Conservation (phyloP, 1,139 yeast species). For the Hyphopichia wangnamkhiaoensis region DNA sequence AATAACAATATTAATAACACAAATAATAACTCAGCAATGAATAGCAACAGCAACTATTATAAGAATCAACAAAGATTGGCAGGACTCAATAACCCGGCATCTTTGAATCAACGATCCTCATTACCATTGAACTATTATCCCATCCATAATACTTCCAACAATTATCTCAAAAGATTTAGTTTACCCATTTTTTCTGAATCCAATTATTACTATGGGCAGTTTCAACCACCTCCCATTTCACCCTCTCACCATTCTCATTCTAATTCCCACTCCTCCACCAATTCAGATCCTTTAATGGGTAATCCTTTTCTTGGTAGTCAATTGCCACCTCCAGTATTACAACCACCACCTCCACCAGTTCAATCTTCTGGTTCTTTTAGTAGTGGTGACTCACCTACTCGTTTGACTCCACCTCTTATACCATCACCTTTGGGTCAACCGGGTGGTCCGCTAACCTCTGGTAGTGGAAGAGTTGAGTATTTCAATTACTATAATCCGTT, state of each 20-base stretch:
- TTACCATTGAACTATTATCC: slow-evolving; percentile 9
- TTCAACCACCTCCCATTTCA: background rate
- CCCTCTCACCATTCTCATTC: slow-evolving; percentile 1
- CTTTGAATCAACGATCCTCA: slow-evolving; percentile 8
- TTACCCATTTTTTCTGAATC: slow-evolving; percentile 9
- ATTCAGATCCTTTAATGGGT: background rate
- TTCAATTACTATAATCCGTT: slow-evolving; percentile 1
- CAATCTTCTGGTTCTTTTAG: too few species aligned
- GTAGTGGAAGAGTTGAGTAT: background rate
- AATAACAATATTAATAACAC: slow-evolving; percentile 9
- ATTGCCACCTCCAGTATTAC: too few species aligned
- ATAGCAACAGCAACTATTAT: background rate
- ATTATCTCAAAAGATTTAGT: slow-evolving; percentile 12
- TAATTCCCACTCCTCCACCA: slow-evolving; percentile 26
- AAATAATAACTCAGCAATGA: slow-evolving; percentile 2
- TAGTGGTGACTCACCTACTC: too few species aligned
- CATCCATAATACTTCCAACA: slow-evolving; percentile 5
- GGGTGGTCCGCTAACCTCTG: too few species aligned
- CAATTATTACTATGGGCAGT: slow-evolving; percentile 5
- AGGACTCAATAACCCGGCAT: too few species aligned
- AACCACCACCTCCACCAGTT: too few species aligned
- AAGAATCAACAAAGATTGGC: too few species aligned
- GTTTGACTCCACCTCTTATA: background rate
- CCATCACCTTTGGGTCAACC: background rate
- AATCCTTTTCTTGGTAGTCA: too few species aligned